Evolutionary conservation across 2,329 filamentous ascomycete genomes (phyloP), one percentile per base, ranked within the genome.

Genomic region (Colletotrichum noveboracense): DNA sequence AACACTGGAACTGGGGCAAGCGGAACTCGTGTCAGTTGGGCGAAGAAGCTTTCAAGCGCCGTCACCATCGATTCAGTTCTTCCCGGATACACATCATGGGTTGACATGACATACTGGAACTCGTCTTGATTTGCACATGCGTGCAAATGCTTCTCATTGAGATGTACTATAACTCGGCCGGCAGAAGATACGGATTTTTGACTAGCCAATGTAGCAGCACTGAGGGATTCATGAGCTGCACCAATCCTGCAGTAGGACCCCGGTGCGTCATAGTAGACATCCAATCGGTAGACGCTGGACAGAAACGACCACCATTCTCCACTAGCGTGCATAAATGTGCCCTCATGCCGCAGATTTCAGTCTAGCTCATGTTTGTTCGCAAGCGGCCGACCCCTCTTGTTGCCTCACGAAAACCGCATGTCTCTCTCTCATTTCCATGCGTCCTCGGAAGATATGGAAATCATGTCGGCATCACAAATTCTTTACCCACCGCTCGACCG

Each of bases 1-100:
- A 94, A 94, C 82, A 87, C 87, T 1, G 92, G 92, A 1, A 80
- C 84, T 36, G 92, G 92, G 2, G 85, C 91, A 2, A 81, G 82
- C n/a, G 90, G 91, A 0, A 87, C 85, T 0, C 84, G 92, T 56
- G 90, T 89, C 9, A 85, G 82, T 43, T 87, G 85, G 73, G 77
- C 84, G 2, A 84, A 77, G 61, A 84, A 82, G 77, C 80, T 88
- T 24, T 79, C 77, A n/a, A 75, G 80, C 1, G 70, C 86, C 0
- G 84, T 88, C 0, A 77, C 81, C 3, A 84, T 86, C 28, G 68
- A 74, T 43, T 24, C 61, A 1, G 48, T 76, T 13, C 30, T 77
- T 2, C 76, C 76, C 1, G 72, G 60, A 10, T 77, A 65, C 14
- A 67, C 61, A 13, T 70, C 72, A 12, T 77, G 76, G 76, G 73